A percentile compares a stretch with the other conserved stretches of the same genome.
phyloP scores from a whole-genome alignment of 495 filamentous ascomycete genomes.

The Tuber brumale region DNA sequence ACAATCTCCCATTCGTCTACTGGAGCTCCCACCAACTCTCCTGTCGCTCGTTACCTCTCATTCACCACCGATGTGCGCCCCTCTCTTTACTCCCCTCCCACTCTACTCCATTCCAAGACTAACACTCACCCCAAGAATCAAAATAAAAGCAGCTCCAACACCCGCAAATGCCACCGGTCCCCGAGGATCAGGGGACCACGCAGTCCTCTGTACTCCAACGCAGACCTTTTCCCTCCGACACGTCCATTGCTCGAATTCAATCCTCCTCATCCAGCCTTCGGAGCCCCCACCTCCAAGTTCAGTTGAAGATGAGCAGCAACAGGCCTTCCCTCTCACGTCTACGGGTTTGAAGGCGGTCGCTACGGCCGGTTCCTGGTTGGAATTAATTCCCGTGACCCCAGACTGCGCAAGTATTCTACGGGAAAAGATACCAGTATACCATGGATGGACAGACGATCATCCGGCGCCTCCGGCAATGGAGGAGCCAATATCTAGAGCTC shows the following conservation, averaged over 20 bases:
- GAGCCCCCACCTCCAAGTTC: slow-evolving; percentile 21
- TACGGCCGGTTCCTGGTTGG: slow-evolving; percentile 25
- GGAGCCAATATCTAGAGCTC: slow-evolving; percentile 5
- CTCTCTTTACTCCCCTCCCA: background rate
- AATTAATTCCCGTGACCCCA: slow-evolving; percentile 28
- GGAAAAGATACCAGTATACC: slow-evolving; percentile 20
- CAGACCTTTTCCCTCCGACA: slow-evolving; percentile 62
- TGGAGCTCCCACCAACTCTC: slow-evolving; percentile 60
- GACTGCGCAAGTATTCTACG: slow-evolving; percentile 17
- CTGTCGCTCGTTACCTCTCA: slow-evolving; percentile 51
- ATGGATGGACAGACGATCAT: background rate
- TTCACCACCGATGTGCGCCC: slow-evolving; percentile 47
- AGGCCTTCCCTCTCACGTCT: background rate
- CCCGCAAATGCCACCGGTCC: slow-evolving; percentile 49
- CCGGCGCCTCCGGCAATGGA: background rate
- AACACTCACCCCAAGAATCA: slow-evolving; percentile 47
- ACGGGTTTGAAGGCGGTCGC: slow-evolving; percentile 27
- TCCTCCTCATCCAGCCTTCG: slow-evolving; percentile 56
- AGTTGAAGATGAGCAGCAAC: slow-evolving; percentile 4
- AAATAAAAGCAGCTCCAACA: slow-evolving; percentile 53
- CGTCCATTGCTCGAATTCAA: slow-evolving; percentile 65
- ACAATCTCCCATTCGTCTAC: slow-evolving; percentile 55
- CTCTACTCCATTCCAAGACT: background rate
- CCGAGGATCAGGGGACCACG: slow-evolving; percentile 54
- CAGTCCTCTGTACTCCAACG: slow-evolving; percentile 58